These are phyloP conservation scores for Fusarium citri DNA, from an alignment of 2,329 filamentous ascomycete species.

Conservation along the genomic window DNA sequence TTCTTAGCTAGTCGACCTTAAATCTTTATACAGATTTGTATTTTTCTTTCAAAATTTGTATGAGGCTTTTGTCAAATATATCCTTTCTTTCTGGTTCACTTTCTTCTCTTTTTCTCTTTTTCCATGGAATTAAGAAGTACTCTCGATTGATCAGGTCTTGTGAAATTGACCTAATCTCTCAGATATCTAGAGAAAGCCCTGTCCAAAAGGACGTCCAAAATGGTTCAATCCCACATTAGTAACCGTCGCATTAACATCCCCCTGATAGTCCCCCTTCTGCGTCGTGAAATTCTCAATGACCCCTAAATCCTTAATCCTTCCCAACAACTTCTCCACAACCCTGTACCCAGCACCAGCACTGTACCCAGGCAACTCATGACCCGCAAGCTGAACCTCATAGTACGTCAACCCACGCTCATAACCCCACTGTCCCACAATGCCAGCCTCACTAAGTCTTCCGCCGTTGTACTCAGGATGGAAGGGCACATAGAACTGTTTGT, in stretches of 20 bases:
- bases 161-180: accelerated
- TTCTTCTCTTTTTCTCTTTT: too few species aligned
- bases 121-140: too few species aligned
- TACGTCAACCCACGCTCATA: conserved; percentile 82
- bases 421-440: conserved; percentile 75
- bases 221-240: neutral
- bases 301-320: conserved; percentile 41
- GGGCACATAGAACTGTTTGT: conserved; percentile 75
- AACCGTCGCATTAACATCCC: neutral
- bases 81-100: too few species aligned
- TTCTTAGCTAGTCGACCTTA: too few species aligned
- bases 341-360: conserved; percentile 46
- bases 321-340: conserved; percentile 45
- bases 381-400: conserved; percentile 71
- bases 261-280: conserved; percentile 38
- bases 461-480: conserved; percentile 60
- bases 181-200: neutral
- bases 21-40: too few species aligned
- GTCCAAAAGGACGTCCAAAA: conserved; percentile 3
- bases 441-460: conserved; percentile 66
- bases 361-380: conserved; percentile 61
- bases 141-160: too few species aligned
- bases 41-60: too few species aligned
- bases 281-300: conserved; percentile 41
- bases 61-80: too few species aligned